A percentile compares a stretch with the other conserved stretches of the same genome.
These are phyloP conservation scores for Phoma sp. DNA, from an alignment of 2,329 filamentous ascomycete species.

Conservation along the genomic window DNA sequence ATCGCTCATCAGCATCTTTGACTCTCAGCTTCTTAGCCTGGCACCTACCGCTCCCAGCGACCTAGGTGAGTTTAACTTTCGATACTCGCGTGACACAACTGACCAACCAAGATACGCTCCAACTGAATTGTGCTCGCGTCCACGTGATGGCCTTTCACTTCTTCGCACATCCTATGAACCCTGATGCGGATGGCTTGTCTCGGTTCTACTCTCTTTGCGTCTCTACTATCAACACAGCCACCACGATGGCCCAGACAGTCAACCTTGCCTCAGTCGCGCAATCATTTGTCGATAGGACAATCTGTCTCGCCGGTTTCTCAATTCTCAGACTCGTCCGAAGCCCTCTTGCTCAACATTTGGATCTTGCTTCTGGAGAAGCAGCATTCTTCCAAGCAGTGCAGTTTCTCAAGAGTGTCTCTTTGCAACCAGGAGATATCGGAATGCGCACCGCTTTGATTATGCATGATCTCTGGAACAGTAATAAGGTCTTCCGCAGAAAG, in stretches of 20 bases:
- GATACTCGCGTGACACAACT: conserved; percentile 6
- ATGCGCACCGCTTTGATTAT: conserved; percentile 41
- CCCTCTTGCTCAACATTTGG: conserved; percentile 40
- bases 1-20: conserved; percentile 46
- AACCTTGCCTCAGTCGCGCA: conserved; percentile 39
- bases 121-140: conserved; percentile 46
- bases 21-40: conserved; percentile 43
- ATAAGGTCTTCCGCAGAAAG: conserved; percentile 41
- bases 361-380: conserved; percentile 43
- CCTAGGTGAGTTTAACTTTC: conserved; percentile 33
- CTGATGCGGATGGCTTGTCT: conserved; percentile 38
- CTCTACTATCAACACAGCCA: conserved; percentile 38
- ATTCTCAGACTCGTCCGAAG: conserved; percentile 44
- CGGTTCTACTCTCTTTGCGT: conserved; percentile 45
- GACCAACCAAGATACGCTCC: conserved; percentile 37
- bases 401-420: conserved; percentile 42
- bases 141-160: conserved; percentile 48
- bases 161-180: conserved; percentile 40
- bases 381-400: conserved; percentile 43
- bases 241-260: conserved; percentile 30
- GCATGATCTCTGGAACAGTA: conserved; percentile 46
- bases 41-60: conserved; percentile 40
- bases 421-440: conserved; percentile 45
- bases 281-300: conserved; percentile 45
- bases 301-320: conserved; percentile 42